Conservation (phyloP, 495 filamentous ascomycete genomes). For the Chaetomium fimeti region DNA sequence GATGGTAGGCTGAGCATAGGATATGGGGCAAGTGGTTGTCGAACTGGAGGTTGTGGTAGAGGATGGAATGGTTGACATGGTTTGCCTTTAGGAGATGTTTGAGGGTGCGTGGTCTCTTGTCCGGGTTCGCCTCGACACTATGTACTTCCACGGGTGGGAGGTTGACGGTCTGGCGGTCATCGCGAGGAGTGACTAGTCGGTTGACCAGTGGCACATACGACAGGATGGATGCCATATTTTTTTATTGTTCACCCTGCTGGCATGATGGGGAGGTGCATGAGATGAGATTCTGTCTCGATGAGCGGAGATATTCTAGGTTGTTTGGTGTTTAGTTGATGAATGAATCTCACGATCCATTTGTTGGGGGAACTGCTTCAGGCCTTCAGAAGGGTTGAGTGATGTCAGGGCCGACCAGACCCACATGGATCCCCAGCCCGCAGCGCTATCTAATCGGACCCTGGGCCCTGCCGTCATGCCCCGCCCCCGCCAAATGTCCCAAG, state of each 20-base stretch:
- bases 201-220: constrained; percentile 51
- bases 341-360: constrained; percentile 5
- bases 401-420: constrained; percentile 16
- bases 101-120: constrained; percentile 76
- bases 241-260: background rate
- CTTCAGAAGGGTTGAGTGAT: constrained; percentile 19
- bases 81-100: constrained; percentile 89
- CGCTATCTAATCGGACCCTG: background rate
- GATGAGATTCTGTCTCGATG: background rate
- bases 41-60: constrained; percentile 73
- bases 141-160: constrained; percentile 69
- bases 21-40: constrained; percentile 90
- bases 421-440: constrained; percentile 15
- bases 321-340: background rate
- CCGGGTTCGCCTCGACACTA: constrained; percentile 72
- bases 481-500: constrained; percentile 18
- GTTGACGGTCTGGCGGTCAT: constrained; percentile 50
- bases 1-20: constrained; percentile 76
- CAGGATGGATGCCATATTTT: constrained; percentile 45
- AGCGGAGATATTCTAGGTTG: background rate
- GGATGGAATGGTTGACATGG: constrained; percentile 81
- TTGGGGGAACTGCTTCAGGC: constrained; percentile 9
- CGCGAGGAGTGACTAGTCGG: constrained; percentile 38
- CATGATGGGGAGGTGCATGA: background rate
- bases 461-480: constrained; percentile 17